Evolutionary conservation across 2,329 filamentous ascomycete genomes (phyloP).

Genomic region (Leptographium galeiforme): DNA sequence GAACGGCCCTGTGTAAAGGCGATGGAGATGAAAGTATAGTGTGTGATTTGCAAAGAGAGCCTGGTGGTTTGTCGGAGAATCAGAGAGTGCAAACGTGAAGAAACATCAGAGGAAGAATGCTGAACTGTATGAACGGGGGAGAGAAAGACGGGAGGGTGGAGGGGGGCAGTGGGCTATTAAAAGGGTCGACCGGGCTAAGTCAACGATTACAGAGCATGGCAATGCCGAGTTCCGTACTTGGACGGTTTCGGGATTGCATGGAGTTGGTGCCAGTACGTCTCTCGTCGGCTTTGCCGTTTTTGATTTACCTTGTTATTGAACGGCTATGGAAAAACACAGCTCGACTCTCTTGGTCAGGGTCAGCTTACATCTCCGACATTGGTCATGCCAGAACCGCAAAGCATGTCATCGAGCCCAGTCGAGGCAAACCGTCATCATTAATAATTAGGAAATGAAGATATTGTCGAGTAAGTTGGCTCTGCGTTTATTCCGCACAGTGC

Average conservation of each 20-base stretch:
- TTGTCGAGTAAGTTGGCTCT: neutral
- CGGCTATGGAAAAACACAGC: too few relatives aligned
- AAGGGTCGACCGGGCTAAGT: neutral
- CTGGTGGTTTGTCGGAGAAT: too few relatives aligned
- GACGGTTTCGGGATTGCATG: neutral
- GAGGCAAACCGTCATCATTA: neutral
- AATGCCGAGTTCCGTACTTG: neutral
- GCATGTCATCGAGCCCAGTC: neutral
- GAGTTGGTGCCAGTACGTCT: neutral
- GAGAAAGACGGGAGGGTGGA: neutral
- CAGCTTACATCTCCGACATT: neutral
- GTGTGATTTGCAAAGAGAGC: too few relatives aligned
- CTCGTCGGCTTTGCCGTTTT: neutral
- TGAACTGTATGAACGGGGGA: neutral
- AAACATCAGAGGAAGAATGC: neutral
- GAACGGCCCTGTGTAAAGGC: too few relatives aligned
- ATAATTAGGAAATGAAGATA: neutral
- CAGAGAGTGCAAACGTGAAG: neutral
- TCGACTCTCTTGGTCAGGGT: too few relatives aligned
- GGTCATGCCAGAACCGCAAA: neutral
- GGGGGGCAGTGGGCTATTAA: neutral
- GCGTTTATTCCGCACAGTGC: neutral
- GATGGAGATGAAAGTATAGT: too few relatives aligned
- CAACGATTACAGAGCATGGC: neutral
- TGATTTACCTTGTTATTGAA: too few relatives aligned